Conservation (phyloP, 2,329 filamentous ascomycete species). For the Aureobasidium zeae region DNA sequence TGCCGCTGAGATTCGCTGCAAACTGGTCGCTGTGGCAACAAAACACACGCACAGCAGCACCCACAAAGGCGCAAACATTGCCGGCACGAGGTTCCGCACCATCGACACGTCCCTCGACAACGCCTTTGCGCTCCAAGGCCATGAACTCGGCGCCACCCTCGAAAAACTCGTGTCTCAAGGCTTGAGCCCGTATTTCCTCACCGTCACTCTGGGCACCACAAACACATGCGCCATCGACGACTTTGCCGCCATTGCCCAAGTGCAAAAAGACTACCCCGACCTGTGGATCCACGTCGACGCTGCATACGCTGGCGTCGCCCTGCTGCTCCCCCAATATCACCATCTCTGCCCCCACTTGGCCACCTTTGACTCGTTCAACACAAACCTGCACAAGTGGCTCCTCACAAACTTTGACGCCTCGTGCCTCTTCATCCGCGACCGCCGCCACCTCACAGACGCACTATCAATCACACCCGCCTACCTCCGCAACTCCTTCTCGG, state of each 20-base stretch:
- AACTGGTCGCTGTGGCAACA: conserved; percentile 71
- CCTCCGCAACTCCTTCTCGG: conserved; percentile 70
- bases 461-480: conserved; percentile 73
- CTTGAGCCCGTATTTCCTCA: conserved; percentile 78
- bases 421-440: conserved; percentile 67
- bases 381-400: conserved; percentile 98
- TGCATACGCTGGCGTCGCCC: conserved; percentile 79
- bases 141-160: conserved; percentile 52
- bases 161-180: conserved; percentile 57
- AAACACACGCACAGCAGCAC: conserved; percentile 74
- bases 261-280: conserved; percentile 45
- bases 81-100: conserved; percentile 69
- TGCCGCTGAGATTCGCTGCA: conserved; percentile 55
- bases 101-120: conserved; percentile 55
- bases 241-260: conserved; percentile 57
- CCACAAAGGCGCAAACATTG: conserved; percentile 77
- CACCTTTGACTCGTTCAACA: conserved; percentile 77
- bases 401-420: conserved; percentile 86
- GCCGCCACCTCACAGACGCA: conserved; percentile 67
- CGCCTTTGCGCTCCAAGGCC: conserved; percentile 61
- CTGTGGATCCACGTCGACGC: conserved; percentile 93
- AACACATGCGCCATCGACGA: conserved; percentile 82
- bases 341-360: conserved; percentile 53
- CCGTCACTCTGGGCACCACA: conserved; percentile 75
- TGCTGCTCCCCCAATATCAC: conserved; percentile 74